Evolutionary conservation across 2,329 filamentous ascomycete species (phyloP).

Genomic region (Fusarium temperatum): DNA sequence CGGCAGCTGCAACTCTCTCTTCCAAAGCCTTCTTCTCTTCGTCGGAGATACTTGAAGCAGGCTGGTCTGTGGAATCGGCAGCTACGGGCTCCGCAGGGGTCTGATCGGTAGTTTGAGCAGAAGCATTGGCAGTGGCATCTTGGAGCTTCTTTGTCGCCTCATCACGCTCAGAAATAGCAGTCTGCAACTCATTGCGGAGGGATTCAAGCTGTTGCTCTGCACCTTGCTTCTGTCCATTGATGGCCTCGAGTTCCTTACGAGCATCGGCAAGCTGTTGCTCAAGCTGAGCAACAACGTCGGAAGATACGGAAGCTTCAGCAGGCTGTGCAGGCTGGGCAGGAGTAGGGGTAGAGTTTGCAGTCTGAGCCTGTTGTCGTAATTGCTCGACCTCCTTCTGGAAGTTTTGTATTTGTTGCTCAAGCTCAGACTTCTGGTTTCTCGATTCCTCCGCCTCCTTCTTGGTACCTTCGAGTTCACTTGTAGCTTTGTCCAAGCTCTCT

Average conservation of each 20-base stretch:
- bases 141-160: conserved; percentile 58
- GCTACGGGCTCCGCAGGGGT: conserved; percentile 21
- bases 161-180: conserved; percentile 71
- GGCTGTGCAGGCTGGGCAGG: conserved; percentile 46
- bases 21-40: conserved; percentile 70
- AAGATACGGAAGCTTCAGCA: conserved; percentile 50
- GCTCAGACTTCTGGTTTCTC: conserved; percentile 45
- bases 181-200: conserved; percentile 67
- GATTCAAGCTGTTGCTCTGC: conserved; percentile 70
- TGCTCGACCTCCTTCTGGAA: conserved; percentile 55
- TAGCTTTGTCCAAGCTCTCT: conserved; percentile 57
- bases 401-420: conserved; percentile 55
- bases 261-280: conserved; percentile 60
- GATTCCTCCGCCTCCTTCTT: conserved; percentile 49
- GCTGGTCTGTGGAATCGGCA: conserved; percentile 25
- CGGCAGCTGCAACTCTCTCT: conserved; percentile 67
- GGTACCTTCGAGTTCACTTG: conserved; percentile 64
- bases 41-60: conserved; percentile 53
- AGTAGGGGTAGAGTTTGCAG: conserved; percentile 49
- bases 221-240: conserved; percentile 72
- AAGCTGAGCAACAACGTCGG: conserved; percentile 58
- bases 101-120: conserved; percentile 46
- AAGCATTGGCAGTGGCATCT: conserved; percentile 40
- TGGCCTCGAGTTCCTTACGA: conserved; percentile 70
- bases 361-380: conserved; percentile 49